Evolutionary conservation across 2,329 filamentous ascomycete species (phyloP).

Genomic region (Karstenula rhodostoma): DNA sequence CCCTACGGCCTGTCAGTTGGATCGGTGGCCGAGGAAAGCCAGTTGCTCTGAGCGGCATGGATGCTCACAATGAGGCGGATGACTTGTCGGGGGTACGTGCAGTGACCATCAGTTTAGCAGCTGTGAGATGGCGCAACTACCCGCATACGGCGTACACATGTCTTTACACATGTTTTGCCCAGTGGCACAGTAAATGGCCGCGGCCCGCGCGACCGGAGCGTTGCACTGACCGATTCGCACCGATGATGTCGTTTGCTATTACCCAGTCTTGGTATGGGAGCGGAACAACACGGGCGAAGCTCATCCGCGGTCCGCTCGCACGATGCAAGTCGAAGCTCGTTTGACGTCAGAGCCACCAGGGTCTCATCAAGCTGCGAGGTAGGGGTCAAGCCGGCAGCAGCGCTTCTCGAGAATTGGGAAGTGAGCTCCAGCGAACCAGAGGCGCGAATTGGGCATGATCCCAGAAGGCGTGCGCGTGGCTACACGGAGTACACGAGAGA

Average conservation of each 20-base stretch:
- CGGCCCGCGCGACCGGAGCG: conserved; percentile 4
- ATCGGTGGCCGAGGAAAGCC: conserved; percentile 5
- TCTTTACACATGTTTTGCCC: no score
- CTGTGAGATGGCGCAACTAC: background rate
- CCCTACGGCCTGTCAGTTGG: background rate
- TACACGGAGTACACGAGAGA: conserved; percentile 24
- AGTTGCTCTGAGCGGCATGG: background rate
- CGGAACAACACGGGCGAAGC: conserved; percentile 3
- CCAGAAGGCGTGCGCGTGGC: conserved; percentile 32
- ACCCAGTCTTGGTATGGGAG: background rate
- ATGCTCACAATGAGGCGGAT: background rate
- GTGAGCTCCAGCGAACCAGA: conserved; percentile 29
- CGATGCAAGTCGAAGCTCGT: background rate
- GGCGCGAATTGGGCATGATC: conserved; percentile 22
- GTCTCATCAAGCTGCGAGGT: background rate
- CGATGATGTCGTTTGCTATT: conserved; percentile 6
- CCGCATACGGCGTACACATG: background rate
- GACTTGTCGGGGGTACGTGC: background rate
- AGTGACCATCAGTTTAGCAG: background rate
- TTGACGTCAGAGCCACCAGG: conserved; percentile 1
- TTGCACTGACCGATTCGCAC: background rate
- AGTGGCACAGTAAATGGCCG: background rate
- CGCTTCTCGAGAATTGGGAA: conserved; percentile 36
- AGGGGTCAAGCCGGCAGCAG: conserved; percentile 38
- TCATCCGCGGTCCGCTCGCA: background rate